These are phyloP conservation scores for Desmodesmus armatus DNA, from an alignment of 139 green algal species.

Conservation along the genomic window DNA sequence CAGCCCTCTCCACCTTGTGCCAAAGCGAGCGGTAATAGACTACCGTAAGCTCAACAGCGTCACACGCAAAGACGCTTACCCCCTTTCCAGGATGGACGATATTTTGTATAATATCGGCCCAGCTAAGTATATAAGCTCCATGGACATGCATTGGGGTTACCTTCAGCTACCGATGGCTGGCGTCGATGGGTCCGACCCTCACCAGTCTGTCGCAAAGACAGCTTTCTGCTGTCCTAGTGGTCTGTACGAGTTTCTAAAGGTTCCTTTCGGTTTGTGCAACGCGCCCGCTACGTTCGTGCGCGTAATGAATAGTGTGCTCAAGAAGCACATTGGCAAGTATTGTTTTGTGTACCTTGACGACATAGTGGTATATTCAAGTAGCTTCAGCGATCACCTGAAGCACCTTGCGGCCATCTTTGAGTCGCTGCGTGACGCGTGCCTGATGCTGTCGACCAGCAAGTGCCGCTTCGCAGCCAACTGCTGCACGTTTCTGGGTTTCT, in stretches of 20 bases:
- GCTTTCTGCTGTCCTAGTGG: conserved; percentile 14
- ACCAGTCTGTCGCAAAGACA: conserved; percentile 52
- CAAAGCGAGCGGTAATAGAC: conserved; percentile 23
- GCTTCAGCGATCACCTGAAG: conserved; percentile 27
- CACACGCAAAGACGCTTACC: background rate
- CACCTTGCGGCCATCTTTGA: conserved; percentile 25
- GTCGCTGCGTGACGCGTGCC: background rate
- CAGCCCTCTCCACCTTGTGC: conserved; percentile 18
- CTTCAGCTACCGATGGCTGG: background rate
- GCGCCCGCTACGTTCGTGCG: conserved; percentile 32
- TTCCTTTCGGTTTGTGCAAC: conserved; percentile 27
- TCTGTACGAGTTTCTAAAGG: background rate
- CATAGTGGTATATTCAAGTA: conserved; percentile 18
- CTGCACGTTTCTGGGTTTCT: conserved; percentile 41
- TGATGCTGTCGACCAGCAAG: too few relatives aligned
- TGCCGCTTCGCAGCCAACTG: too few relatives aligned
- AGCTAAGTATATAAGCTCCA: background rate
- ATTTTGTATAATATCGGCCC: background rate
- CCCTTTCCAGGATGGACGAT: background rate
- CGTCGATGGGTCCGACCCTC: too few relatives aligned
- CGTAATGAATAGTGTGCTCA: conserved; percentile 26
- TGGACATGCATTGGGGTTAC: background rate
- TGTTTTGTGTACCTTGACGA: conserved; percentile 50
- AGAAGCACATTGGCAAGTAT: background rate
- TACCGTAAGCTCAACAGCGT: conserved; percentile 3